Conservation (phyloP, 1,139 yeast genomes). For the Candida freyschussii region DNA sequence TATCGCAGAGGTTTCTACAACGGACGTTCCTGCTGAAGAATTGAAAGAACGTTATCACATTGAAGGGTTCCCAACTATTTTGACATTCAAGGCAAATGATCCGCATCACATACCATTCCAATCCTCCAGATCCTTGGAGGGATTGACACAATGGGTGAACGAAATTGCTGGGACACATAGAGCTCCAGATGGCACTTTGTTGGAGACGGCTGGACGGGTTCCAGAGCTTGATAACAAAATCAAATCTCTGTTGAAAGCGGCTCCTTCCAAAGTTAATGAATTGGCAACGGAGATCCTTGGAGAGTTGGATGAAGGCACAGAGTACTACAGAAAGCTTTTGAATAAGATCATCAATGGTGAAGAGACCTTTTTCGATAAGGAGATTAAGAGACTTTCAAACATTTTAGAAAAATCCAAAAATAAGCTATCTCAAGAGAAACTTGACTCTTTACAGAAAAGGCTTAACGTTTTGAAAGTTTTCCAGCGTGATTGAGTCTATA, state of each 20-base stretch:
- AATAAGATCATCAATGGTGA: conserved; percentile 47
- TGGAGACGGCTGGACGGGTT: conserved; percentile 51
- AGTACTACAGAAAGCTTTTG: conserved; percentile 48
- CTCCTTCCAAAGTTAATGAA: conserved; percentile 26
- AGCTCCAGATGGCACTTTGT: conserved; percentile 46
- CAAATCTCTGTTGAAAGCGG: conserved; percentile 24
- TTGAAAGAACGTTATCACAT: conserved; percentile 37
- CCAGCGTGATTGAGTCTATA: conserved; percentile 4
- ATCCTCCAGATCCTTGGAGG: conserved; percentile 35
- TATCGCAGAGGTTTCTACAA: conserved; percentile 84
- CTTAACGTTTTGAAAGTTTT: conserved; percentile 43
- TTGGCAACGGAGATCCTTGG: conserved; percentile 27
- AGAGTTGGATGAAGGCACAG: conserved; percentile 21
- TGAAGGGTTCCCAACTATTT: conserved; percentile 88
- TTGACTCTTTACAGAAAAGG: conserved; percentile 45
- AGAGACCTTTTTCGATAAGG: conserved; percentile 43
- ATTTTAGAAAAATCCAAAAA: conserved; percentile 37
- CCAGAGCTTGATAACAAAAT: conserved; percentile 37
- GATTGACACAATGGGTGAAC: conserved; percentile 48
- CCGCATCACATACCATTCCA: conserved; percentile 29
- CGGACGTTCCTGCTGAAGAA: conserved; percentile 43
- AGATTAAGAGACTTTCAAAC: conserved; percentile 45
- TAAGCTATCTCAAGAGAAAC: conserved; percentile 29
- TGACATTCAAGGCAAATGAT: conserved; percentile 86
- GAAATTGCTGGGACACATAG: conserved; percentile 49